Conservation (phyloP, 2,329 filamentous ascomycete species). For the Pseudogymnoascus pannorum region DNA sequence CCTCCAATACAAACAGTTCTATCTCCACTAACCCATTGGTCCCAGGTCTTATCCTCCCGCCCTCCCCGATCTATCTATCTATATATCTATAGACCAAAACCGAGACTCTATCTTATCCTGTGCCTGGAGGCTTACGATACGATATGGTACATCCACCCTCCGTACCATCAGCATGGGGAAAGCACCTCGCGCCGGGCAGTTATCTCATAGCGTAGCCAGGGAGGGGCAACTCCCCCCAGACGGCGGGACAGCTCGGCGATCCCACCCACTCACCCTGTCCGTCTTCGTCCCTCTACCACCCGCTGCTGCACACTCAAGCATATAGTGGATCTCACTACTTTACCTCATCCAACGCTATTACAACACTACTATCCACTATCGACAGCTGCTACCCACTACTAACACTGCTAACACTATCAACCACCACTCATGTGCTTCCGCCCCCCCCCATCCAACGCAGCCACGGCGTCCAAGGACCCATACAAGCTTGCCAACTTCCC, state of each 20-base stretch:
- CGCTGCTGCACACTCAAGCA: constrained; percentile 4
- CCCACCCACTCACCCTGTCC: neutral
- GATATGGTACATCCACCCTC: neutral
- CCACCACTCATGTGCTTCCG: neutral
- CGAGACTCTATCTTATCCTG: neutral
- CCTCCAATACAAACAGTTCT: neutral
- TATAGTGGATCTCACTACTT: neutral
- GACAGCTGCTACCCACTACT: too few relatives aligned
- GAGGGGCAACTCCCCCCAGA: neutral
- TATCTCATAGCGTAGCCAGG: constrained; percentile 4
- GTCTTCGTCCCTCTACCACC: neutral
- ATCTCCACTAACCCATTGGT: neutral
- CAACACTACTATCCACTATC: neutral
- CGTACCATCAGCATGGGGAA: constrained; percentile 7
- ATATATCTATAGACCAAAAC: neutral
- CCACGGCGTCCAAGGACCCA: neutral
- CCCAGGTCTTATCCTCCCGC: neutral
- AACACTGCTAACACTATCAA: neutral
- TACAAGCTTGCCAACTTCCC: constrained; percentile 1
- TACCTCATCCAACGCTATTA: too few relatives aligned
- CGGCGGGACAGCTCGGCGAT: constrained; percentile 6
- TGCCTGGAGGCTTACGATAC: neutral
- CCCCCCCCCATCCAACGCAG: constrained; percentile 1
- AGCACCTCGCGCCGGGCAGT: neutral
- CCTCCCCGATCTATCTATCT: neutral